Base-by-base conservation (phyloP, 768 basidiomycete genomes). In the Pulveroboletus ravenelii region DNA sequence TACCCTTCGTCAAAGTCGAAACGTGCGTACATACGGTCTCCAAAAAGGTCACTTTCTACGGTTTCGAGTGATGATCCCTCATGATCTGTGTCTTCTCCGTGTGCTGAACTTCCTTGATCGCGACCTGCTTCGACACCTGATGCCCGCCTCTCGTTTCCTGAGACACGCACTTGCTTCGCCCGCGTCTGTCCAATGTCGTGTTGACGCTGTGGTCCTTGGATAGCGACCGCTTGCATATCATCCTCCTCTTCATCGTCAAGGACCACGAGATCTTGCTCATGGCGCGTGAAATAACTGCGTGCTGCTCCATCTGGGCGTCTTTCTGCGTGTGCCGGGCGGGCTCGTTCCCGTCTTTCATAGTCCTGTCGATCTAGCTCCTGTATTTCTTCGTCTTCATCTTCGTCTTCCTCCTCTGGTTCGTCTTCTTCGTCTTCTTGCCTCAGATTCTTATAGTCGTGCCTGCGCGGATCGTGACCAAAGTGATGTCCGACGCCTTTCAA, bases 381-480 rank as follows among this genome's bases (percentile, higher is more conserved):
- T 10, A 48, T 49, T 17, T 52, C 60, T 0, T 51, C 58, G 0
- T 57, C 64, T 0, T 55, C 48, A 0, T 42, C 41, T 8, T 43
- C 48, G 0, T 41, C 47, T 7, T 20, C 38, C 6, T 39, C 38
- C 6, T 13, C 6, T 6, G 3, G 0, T 6, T n/a, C 10, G 10
- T 13, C 32, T 1, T 47, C 49, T 0, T 50, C 50, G 0, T 54
- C 58, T 0, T 57, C 60, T 0, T 60, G 40, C 17, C 51, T 39
- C 15, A 41, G 30, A 10, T n/a, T 4, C 36, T 20, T 1, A 38
- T 38, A 30, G 7, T 25, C 40, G 41, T 49, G 65, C 25, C 55
- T 55, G 1, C 71, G 69, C 25, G 41, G 45, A 44, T 68, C 61
- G 1, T 57, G 47, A 15, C 66, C 66, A 1, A 52, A 10, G 40